Percentiles rank a stretch among this genome's conserved stretches.
phyloP scores from a whole-genome alignment of 176 grass and related monocot species.

The Hordeum marinum region DNA sequence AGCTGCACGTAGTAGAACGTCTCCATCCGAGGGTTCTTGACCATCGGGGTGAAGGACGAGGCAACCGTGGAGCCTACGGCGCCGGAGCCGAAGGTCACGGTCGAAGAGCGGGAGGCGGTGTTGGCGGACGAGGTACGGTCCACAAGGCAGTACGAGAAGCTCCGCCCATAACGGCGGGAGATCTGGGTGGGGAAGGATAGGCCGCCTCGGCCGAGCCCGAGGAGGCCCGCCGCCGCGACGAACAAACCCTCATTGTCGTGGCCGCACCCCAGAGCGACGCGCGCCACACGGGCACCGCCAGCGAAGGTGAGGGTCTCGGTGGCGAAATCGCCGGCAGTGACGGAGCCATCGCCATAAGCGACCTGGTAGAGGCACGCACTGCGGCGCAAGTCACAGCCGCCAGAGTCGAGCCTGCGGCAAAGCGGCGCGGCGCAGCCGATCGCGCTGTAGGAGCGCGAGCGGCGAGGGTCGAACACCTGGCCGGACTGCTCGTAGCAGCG shows the following conservation, averaged over 20 bases:
- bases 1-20: constrained; percentile 91
- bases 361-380: constrained; percentile 83
- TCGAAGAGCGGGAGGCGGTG: constrained; percentile 27
- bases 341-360: constrained; percentile 86
- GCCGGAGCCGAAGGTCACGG: constrained; percentile 47
- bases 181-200: constrained; percentile 83
- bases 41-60: constrained; percentile 67
- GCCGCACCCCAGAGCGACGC: constrained; percentile 75
- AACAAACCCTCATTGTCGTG: constrained; percentile 96
- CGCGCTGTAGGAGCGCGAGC: constrained; percentile 58
- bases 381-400: constrained; percentile 75
- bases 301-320: constrained; percentile 84
- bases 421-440: constrained; percentile 54
- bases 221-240: constrained; percentile 76
- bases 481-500: constrained; percentile 89
- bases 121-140: constrained; percentile 41
- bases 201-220: constrained; percentile 75
- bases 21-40: constrained; percentile 69
- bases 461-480: constrained; percentile 65
- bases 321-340: constrained; percentile 73
- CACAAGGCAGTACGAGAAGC: constrained; percentile 88
- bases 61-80: not conserved
- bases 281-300: constrained; percentile 56
- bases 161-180: constrained; percentile 56
- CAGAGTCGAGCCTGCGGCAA: constrained; percentile 63